These are phyloP conservation scores for Geotrichum fermentans DNA, from an alignment of 1,139 yeast genomes.

Conservation along the genomic window DNA sequence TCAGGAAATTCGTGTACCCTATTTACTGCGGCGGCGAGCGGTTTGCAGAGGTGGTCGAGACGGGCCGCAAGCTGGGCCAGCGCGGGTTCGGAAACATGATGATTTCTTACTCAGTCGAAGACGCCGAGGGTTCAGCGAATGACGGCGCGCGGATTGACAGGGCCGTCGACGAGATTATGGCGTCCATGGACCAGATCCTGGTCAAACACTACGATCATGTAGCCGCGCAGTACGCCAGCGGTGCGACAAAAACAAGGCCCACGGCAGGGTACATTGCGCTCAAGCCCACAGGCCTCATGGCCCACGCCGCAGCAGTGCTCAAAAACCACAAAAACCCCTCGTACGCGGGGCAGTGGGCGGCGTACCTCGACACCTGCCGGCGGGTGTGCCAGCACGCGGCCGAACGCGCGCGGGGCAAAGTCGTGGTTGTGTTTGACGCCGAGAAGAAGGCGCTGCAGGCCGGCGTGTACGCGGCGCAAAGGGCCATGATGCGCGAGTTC, in stretches of 20 bases:
- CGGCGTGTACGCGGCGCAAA: slow-evolving; percentile 87
- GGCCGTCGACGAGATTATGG: slow-evolving; percentile 56
- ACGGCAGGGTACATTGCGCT: slow-evolving; percentile 55
- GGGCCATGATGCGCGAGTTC: slow-evolving; percentile 69
- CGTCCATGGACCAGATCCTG: slow-evolving; percentile 63
- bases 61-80: slow-evolving; percentile 60
- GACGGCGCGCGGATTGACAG: slow-evolving; percentile 51
- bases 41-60: slow-evolving; percentile 58
- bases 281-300: slow-evolving; percentile 86
- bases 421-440: slow-evolving; percentile 85
- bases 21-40: slow-evolving; percentile 91
- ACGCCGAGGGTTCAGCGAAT: slow-evolving; percentile 62
- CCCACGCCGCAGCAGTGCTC: slow-evolving; percentile 71
- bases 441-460: slow-evolving; percentile 83
- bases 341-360: slow-evolving; percentile 52
- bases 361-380: slow-evolving; percentile 61
- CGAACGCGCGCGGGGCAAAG: slow-evolving; percentile 69
- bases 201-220: slow-evolving; percentile 63
- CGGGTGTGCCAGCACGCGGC: slow-evolving; percentile 61
- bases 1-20: slow-evolving; percentile 71
- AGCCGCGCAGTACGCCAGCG: slow-evolving; percentile 32
- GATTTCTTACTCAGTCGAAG: slow-evolving; percentile 89
- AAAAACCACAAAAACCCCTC: slow-evolving; percentile 54
- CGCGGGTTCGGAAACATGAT: slow-evolving; percentile 90
- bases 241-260: slow-evolving; percentile 46